These are phyloP conservation scores for Polymyxa betae DNA, from an alignment of 208 protist species.

Conservation along the genomic window DNA sequence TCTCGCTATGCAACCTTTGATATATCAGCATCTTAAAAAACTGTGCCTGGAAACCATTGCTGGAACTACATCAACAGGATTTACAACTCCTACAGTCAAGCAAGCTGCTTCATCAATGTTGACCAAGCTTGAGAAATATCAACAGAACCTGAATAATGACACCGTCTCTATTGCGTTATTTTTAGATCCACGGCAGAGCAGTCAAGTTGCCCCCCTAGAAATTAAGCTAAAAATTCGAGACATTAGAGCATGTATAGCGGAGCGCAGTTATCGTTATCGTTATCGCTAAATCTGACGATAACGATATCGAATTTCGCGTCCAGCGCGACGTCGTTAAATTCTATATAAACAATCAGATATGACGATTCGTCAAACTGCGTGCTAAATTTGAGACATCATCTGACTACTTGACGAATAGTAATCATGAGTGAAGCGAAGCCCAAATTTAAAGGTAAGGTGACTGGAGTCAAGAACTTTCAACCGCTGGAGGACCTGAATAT, in stretches of 20 bases:
- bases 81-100: neutral
- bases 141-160: neutral
- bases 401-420: no score
- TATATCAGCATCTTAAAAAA: neutral
- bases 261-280: no score
- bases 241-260: no score
- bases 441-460: neutral
- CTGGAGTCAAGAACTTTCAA: neutral
- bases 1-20: neutral
- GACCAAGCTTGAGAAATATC: conserved; percentile 12
- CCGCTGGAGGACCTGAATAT: neutral
- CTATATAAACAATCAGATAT: no score
- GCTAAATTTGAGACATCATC: no score
- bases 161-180: neutral
- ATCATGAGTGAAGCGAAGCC: no score
- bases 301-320: no score
- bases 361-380: no score
- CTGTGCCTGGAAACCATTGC: neutral
- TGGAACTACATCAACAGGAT: neutral
- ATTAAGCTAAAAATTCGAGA: neutral
- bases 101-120: neutral
- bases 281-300: no score
- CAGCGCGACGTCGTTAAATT: no score
- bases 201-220: neutral
- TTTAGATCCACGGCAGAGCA: neutral